A percentile compares a stretch with the other conserved stretches of the same genome.
Evolutionary conservation across 192 early-diverging fungal species (phyloP).

Genomic region (Umbelopsis vinacea): DNA sequence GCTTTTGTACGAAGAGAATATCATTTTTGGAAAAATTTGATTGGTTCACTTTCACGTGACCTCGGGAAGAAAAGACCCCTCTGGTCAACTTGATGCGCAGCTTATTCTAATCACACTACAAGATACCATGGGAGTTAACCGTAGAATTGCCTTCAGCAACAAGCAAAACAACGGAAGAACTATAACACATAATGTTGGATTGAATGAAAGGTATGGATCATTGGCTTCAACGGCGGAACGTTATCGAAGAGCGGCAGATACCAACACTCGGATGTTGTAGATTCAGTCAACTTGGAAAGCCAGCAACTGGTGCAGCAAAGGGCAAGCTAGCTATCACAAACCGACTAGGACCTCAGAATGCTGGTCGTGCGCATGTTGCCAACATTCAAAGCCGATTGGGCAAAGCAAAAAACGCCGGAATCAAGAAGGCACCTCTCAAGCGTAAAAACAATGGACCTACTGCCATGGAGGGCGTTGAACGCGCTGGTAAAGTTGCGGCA

Average conservation of each 20-base stretch:
- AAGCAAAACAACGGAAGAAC: conserved; percentile 10
- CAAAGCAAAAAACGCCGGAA: conserved; percentile 11
- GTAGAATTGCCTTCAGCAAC: neutral
- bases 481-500: neutral
- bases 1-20: too few species aligned
- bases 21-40: neutral
- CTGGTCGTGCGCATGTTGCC: neutral
- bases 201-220: conserved; percentile 32
- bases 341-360: conserved; percentile 1
- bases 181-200: conserved; percentile 11
- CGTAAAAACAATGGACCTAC: conserved; percentile 5
- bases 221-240: neutral
- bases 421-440: neutral
- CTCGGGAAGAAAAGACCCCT: too few species aligned
- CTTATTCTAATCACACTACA: neutral
- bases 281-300: conserved; percentile 32
- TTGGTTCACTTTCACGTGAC: conserved; percentile 6
- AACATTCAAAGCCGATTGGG: conserved; percentile 12
- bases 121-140: conserved; percentile 10
- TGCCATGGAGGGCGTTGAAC: conserved; percentile 25
- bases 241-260: neutral
- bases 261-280: conserved; percentile 14
- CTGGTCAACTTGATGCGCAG: neutral
- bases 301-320: neutral
- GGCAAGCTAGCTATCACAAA: neutral